Evolutionary conservation across 1,284 basidiomycete genomes (phyloP).

Genomic region (Moesziomyces aphidis): DNA sequence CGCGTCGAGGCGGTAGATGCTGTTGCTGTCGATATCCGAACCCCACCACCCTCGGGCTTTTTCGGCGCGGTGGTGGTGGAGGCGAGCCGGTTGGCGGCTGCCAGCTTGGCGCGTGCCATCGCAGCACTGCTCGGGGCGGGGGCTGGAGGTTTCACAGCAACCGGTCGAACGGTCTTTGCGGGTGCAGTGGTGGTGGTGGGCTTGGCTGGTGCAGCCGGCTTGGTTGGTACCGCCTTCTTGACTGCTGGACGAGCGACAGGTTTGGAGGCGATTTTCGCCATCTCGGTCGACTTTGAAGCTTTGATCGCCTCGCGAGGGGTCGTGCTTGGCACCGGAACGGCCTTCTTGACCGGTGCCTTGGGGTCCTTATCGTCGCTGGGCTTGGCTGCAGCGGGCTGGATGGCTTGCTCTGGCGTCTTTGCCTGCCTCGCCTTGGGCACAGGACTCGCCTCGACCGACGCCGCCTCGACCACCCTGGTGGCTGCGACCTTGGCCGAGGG

Average conservation of each 20-base stretch:
- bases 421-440: conserved; percentile 6
- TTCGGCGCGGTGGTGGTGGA: background rate
- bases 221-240: conserved; percentile 5
- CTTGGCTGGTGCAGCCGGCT: conserved; percentile 5
- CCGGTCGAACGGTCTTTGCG: no score
- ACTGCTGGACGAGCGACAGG: no score
- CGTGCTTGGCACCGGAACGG: no score
- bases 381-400: background rate
- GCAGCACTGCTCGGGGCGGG: no score
- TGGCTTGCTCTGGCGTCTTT: background rate
- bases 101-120: background rate
- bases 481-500: conserved; percentile 34
- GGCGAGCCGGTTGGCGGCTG: background rate
- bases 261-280: no score
- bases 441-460: conserved; percentile 17
- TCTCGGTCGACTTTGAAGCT: no score
- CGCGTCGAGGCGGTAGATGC: conserved; percentile 41
- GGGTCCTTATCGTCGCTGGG: background rate
- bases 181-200: background rate
- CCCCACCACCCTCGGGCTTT: background rate
- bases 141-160: no score
- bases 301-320: background rate
- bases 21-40: conserved; percentile 14
- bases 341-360: background rate
- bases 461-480: background rate